Evolutionary conservation across 148 eudicot species (phyloP), one percentile per base, ranked within the genome.

Genomic region (Nepenthes gracilis): DNA sequence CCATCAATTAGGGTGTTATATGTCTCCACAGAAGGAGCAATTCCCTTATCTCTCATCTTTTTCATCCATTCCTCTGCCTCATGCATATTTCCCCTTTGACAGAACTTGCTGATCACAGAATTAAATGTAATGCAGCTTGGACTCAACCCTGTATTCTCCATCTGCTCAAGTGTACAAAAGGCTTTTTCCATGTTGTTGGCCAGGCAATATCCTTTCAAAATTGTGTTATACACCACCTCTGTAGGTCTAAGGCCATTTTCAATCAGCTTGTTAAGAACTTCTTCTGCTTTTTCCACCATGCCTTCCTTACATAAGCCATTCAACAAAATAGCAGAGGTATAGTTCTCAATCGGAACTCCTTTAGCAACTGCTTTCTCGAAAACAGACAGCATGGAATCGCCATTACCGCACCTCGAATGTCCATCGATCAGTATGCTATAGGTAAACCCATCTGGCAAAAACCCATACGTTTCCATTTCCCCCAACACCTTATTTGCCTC

Each of bases 261-360:
- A 13, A 68, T 57, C 6, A 83, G 61, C 72, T 67, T 76, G 57
- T 56, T 59, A 54, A 90, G 64, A 68, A 82, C 58, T 69, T 59
- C 81, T 74, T 77, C 85, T 1, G 88, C 95, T 40, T 60, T 72
- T 51, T 84, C 88, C 69, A 78, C 65, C 65, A 68, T 79, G 52
- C 95, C 97, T 64, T 35, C 73, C 69, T 82, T 82, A 67, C 88
- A 82, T 73, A 90, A 79, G 23, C 85, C 79, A 72, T 86, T 86
- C 74, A 90, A 57, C 77, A 86, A 79, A 68, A 79, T 66, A 36
- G 78, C 65, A 72, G 74, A 71, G 43, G 88, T 80, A 61, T 77
- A 82, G 35, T 59, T 76, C 67, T 81, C 77, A 6, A 84, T 68
- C 65, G 38, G 55, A 62, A 80, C 45, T 47, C 86, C 82, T 62